Evolutionary conservation across 164 flowering plant genomes (phyloP).

Genomic region (Dillenia turbinata): DNA sequence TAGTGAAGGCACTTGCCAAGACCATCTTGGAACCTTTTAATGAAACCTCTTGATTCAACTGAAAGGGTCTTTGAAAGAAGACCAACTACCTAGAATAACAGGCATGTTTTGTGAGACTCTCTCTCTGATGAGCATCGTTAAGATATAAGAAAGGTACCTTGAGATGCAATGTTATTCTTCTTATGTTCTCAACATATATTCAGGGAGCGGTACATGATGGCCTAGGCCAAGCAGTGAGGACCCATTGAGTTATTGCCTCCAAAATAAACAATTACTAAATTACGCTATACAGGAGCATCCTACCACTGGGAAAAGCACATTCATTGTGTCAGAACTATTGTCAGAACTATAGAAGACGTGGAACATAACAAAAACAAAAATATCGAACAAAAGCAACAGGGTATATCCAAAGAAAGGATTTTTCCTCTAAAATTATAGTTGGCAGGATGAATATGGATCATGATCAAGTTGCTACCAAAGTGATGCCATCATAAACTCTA

Average conservation of each 20-base stretch:
- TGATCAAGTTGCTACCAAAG: too few relatives aligned
- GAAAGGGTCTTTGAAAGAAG: too few relatives aligned
- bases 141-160: conserved; percentile 39
- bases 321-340: not conserved
- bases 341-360: too few relatives aligned
- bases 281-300: conserved; percentile 80
- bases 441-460: too few relatives aligned
- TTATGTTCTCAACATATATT: conserved; percentile 82
- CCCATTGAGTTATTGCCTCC: conserved; percentile 98
- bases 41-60: too few relatives aligned
- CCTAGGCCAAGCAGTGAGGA: conserved; percentile 83
- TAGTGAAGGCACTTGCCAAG: too few relatives aligned
- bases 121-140: not conserved
- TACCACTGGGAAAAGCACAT: conserved; percentile 17
- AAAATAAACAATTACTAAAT: conserved; percentile 81
- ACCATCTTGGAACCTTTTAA: too few relatives aligned
- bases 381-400: not conserved
- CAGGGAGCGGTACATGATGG: conserved; percentile 91
- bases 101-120: too few relatives aligned
- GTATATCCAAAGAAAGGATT: too few relatives aligned
- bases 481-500: too few relatives aligned
- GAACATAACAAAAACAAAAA: not conserved
- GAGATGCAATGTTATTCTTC: conserved; percentile 62
- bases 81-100: too few relatives aligned
- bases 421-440: too few relatives aligned